Conservation (phyloP, 441 rosid species). For the Viola pubescens region DNA sequence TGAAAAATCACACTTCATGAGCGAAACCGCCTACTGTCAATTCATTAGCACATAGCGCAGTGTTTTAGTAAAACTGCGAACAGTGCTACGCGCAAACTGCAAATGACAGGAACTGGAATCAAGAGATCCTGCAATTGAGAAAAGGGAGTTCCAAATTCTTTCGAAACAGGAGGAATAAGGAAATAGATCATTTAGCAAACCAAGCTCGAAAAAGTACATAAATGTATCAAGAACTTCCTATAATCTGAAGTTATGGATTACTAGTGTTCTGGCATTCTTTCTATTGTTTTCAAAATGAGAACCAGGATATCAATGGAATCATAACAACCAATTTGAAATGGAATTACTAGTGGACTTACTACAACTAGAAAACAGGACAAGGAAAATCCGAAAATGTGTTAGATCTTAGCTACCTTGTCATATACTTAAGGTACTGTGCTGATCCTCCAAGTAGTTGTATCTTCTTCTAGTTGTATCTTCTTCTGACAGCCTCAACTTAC, state of each 20-base stretch:
- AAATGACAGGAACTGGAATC: too few relatives aligned
- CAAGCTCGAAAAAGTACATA: neutral
- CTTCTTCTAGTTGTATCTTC: too few relatives aligned
- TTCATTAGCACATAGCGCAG: too few relatives aligned
- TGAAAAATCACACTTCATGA: too few relatives aligned
- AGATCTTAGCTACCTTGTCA: neutral
- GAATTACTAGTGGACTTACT: neutral
- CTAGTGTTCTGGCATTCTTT: neutral
- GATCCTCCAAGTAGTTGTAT: neutral
- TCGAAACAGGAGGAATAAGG: neutral
- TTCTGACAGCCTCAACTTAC: slow-evolving; percentile 4
- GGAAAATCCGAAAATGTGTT: too few relatives aligned
- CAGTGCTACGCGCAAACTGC: too few relatives aligned
- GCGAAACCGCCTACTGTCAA: too few relatives aligned
- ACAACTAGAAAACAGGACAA: neutral
- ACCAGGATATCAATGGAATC: neutral
- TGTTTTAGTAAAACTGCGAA: too few relatives aligned
- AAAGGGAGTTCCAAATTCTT: neutral
- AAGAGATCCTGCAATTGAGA: too few relatives aligned
- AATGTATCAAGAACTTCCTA: neutral
- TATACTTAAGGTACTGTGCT: neutral
- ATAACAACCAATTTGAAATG: neutral
- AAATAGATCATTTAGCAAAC: neutral
- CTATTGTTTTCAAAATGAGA: neutral
- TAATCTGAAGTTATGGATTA: neutral